Evolutionary conservation across 495 filamentous ascomycete species (phyloP), one percentile per base, ranked within the genome.

Genomic region (Tetracladium marchalianum): DNA sequence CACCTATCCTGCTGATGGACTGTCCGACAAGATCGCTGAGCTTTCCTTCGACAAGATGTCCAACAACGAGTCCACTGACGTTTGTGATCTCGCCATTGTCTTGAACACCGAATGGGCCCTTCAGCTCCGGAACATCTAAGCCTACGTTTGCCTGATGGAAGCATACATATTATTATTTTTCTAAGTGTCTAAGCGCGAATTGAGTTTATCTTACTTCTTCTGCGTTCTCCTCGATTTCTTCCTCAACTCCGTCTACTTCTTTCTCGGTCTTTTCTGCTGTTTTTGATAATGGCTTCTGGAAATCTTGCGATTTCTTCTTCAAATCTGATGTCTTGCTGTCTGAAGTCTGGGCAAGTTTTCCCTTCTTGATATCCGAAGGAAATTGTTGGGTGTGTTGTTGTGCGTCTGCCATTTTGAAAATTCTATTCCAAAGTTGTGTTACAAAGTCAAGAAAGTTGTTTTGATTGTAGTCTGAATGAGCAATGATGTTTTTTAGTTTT

Each of bases 1-100:
- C 72, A 45, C 83, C 78, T 12, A 83, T 70, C 11, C 81, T 77
- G 38, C 77, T 76, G 36, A 80, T 68, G 1, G 65, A 66, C 53
- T 74, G 72, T 8, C 77, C 80, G 12, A 70, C 71, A 32, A 82
- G 69, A 49, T 80, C 77, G 50, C 78, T 69, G 1, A 77, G 71
- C 27, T 80, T 69, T 12, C 78, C 78, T 50, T 83, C 78, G 12
- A 71, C 70, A 16, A 82, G 68, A 17, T 69, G 68, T 36, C 78
- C 80, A 17, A 82, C 53, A 8, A 72, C 50, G 33, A 73, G 71
- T 38, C 78, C 72, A 16, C 70, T 69, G 40, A 72, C 68, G 39
- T 75, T 70, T 17, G 73, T 46, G 34, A 75, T 69, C 48, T 77
- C 69, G 0, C 71, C 71, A 18, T 75, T 68, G 31, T 79, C 74